Evolutionary conservation across 306 rosid species (phyloP).

Genomic region (Sesbania bispinosa): DNA sequence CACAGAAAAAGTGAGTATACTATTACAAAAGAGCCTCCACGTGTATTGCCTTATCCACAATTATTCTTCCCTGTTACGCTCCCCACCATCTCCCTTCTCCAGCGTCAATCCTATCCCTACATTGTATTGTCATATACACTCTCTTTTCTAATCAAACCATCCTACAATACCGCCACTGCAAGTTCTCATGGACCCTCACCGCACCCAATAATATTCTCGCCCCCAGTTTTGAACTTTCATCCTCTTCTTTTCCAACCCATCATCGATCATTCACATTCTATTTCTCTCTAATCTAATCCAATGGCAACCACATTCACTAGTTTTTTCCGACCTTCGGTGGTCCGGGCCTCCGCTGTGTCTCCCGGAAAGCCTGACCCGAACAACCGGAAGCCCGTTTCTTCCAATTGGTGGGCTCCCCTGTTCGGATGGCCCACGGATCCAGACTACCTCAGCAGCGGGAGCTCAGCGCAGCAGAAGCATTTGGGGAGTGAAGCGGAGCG

Average conservation of each 20-base stretch:
- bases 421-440: constrained; percentile 62
- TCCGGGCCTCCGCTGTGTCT: constrained; percentile 45
- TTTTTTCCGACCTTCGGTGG: constrained; percentile 31
- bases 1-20: too few species aligned
- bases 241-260: not conserved
- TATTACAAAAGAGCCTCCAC: too few species aligned
- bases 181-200: not conserved
- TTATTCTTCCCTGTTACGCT: not conserved
- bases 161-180: too few species aligned
- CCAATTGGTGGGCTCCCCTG: constrained; percentile 71
- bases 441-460: constrained; percentile 42
- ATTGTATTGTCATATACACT: too few species aligned
- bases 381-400: constrained; percentile 32
- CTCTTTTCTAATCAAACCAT: not conserved
- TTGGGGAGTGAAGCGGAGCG: constrained; percentile 16
- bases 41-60: constrained; percentile 14
- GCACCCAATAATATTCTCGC: not conserved
- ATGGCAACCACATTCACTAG: constrained; percentile 51
- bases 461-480: not conserved
- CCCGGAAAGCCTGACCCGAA: constrained; percentile 33
- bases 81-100: not conserved
- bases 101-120: not conserved
- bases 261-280: not conserved
- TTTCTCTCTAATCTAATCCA: not conserved
- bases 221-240: not conserved